These are phyloP conservation scores for Dianthus caryophyllus DNA, from an alignment of 148 eudicot species.

Conservation along the genomic window DNA sequence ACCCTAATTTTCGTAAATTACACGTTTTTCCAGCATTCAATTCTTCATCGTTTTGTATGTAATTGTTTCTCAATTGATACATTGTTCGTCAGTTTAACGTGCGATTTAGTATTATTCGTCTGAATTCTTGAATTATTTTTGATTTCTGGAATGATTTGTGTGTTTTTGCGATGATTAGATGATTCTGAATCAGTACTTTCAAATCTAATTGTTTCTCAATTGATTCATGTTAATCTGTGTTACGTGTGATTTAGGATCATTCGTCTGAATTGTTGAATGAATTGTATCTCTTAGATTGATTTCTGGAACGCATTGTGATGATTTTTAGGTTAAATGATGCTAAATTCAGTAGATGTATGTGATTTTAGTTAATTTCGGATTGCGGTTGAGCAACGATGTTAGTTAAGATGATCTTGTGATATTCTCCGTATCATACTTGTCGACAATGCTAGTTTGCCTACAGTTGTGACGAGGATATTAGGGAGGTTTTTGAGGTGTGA, in stretches of 20 bases:
- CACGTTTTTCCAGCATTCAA: not conserved
- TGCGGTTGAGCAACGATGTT: not conserved
- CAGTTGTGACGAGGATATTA: no score
- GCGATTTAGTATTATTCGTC: no score
- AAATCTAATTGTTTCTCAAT: no score
- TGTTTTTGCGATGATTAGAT: no score
- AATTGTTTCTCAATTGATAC: not conserved
- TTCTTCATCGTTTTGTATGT: not conserved
- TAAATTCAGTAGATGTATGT: not conserved
- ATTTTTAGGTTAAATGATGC: not conserved
- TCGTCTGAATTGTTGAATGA: not conserved
- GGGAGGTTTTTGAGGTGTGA: no score
- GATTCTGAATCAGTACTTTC: no score
- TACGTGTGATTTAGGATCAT: not conserved
- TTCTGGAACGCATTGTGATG: not conserved
- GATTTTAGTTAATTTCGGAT: no score
- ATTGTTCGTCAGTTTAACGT: not conserved
- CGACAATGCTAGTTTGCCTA: not conserved
- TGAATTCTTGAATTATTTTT: no score
- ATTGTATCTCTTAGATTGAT: no score
- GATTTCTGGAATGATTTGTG: no score
- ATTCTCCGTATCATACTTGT: no score
- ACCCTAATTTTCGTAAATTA: conserved; percentile 16
- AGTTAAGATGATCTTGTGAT: not conserved
- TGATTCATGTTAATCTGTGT: not conserved